A percentile compares a stretch with the other conserved stretches of the same genome.
phyloP scores from a whole-genome alignment of 208 protist species.

The Strigomonas culicis region DNA sequence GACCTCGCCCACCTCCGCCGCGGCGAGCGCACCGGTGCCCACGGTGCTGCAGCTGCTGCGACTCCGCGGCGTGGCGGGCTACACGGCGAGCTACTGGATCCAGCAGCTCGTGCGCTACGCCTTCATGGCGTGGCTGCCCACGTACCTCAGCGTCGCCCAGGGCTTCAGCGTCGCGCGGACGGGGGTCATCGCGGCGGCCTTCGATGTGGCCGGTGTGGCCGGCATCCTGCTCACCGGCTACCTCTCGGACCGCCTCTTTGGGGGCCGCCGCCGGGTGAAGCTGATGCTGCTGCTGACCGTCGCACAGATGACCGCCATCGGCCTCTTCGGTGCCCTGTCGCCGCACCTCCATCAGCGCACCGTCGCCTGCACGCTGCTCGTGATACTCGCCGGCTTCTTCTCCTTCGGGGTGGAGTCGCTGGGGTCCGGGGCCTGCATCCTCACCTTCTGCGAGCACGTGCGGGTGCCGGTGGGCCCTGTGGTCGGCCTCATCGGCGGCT shows the following conservation, averaged over 20 bases:
- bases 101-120: constrained; percentile 44
- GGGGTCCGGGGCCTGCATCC: constrained; percentile 21
- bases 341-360: not conserved
- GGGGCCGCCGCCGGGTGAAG: constrained; percentile 17
- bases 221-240: constrained; percentile 29
- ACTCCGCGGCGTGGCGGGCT: constrained; percentile 16
- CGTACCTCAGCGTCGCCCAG: constrained; percentile 35
- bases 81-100: constrained; percentile 28
- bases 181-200: constrained; percentile 28
- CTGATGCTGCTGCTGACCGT: constrained; percentile 23
- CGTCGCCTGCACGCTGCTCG: constrained; percentile 14
- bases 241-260: constrained; percentile 24
- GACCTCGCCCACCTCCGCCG: not conserved
- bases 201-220: constrained; percentile 36
- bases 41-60: constrained; percentile 9
- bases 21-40: not conserved
- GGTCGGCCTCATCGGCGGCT: constrained; percentile 32
- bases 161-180: constrained; percentile 16
- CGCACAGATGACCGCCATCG: constrained; percentile 13
- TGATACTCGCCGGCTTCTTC: constrained; percentile 29
- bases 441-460: constrained; percentile 19
- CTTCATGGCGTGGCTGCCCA: constrained; percentile 48
- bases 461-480: constrained; percentile 16
- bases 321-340: constrained; percentile 1
- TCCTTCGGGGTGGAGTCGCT: constrained; percentile 36